These are phyloP conservation scores for Obba rivulosa DNA, from an alignment of 768 basidiomycete species.

Conservation along the genomic window DNA sequence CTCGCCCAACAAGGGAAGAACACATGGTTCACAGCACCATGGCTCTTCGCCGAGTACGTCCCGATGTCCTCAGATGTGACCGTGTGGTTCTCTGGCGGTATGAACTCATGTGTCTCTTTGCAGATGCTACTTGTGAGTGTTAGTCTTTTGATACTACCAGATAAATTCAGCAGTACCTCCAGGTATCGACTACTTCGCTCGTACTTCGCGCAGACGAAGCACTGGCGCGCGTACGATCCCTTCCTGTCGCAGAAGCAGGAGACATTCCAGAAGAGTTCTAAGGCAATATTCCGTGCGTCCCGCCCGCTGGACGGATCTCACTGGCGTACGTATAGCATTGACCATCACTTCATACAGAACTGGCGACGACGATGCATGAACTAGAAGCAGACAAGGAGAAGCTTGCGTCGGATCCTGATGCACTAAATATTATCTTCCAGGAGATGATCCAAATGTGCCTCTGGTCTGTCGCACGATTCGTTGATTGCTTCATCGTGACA, in stretches of 20 bases:
- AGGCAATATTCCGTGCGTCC: slow-evolving; percentile 70
- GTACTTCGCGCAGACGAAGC: slow-evolving; percentile 57
- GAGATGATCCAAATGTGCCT: slow-evolving; percentile 91
- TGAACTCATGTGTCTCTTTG: neutral
- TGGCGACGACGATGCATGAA: slow-evolving; percentile 68
- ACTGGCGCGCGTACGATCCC: slow-evolving; percentile 79
- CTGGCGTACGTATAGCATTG: neutral
- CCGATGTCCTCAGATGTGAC: neutral
- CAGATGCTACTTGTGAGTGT: slow-evolving; percentile 14
- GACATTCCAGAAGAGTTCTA: slow-evolving; percentile 74
- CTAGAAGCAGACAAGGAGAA: slow-evolving; percentile 46
- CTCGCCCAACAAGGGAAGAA: slow-evolving; percentile 43
- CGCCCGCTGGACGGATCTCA: neutral
- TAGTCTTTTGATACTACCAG: neutral
- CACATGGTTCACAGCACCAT: slow-evolving; percentile 90
- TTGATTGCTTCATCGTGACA: neutral
- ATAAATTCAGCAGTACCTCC: neutral
- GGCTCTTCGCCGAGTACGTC: slow-evolving; percentile 92
- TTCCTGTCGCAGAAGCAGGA: slow-evolving; percentile 76
- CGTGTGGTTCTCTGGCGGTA: neutral
- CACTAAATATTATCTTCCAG: slow-evolving; percentile 61
- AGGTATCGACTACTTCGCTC: slow-evolving; percentile 84
- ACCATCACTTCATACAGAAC: slow-evolving; percentile 39
- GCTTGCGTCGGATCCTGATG: slow-evolving; percentile 42
- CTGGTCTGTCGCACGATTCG: slow-evolving; percentile 43